Evolutionary conservation across 345 rosid species (phyloP).

Genomic region (Brassica cretica): DNA sequence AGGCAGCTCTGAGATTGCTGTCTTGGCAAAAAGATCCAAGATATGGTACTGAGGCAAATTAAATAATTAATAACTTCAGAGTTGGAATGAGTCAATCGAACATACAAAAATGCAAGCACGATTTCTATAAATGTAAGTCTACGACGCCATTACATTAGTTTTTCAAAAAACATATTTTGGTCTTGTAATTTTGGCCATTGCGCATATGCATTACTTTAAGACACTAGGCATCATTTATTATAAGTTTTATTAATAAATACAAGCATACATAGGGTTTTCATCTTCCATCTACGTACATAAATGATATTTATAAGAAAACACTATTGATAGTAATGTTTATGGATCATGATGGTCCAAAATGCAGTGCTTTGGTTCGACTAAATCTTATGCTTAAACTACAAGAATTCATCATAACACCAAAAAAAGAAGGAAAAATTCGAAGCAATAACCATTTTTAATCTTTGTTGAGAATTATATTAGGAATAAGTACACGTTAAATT

Average conservation of each 20-base stretch:
- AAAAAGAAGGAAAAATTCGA: not conserved
- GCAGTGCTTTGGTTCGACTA: constrained; percentile 22
- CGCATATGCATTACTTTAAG: not conserved
- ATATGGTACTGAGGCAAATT: not conserved
- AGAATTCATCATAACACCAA: constrained; percentile 26
- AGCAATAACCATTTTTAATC: not conserved
- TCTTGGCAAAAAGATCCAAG: not conserved
- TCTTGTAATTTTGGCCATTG: not conserved
- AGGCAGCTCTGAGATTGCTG: constrained; percentile 2
- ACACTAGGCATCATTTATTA: not conserved
- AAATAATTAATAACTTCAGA: not conserved
- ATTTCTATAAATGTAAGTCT: not conserved
- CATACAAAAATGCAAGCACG: constrained; percentile 35
- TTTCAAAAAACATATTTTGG: not conserved
- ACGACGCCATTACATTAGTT: not conserved
- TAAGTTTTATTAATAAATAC: not conserved
- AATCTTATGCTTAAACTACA: constrained; percentile 28
- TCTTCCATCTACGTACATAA: constrained; percentile 5
- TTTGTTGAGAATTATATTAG: not conserved
- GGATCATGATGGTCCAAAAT: constrained; percentile 25
- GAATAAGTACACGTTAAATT: not conserved
- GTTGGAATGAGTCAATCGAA: constrained; percentile 15
- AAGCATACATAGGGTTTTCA: constrained; percentile 5
- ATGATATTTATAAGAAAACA: constrained; percentile 1
- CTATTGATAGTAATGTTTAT: not conserved